phyloP scores from a whole-genome alignment of 805 yeast species.

The Metschnikowia matae region DNA sequence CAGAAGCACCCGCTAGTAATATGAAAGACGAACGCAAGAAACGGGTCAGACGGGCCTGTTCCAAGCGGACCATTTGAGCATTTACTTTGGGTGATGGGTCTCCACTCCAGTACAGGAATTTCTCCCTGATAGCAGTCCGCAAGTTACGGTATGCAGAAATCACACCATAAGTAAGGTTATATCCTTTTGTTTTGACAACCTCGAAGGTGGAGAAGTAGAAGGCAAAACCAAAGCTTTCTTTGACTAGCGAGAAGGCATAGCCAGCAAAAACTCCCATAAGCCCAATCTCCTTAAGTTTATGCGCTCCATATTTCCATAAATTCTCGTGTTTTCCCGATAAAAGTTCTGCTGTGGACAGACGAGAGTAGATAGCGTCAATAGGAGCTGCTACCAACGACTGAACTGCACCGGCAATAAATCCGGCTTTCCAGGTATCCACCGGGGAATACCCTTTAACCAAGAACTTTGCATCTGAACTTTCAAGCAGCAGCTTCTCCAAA shows the following conservation, averaged over 20 bases:
- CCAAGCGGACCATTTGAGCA: constrained; percentile 21
- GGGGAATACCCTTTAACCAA: constrained; percentile 15
- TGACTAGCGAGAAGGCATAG: constrained; percentile 67
- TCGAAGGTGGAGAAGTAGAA: constrained; percentile 80
- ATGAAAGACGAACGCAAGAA: constrained; percentile 66
- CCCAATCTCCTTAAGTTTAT: constrained; percentile 70
- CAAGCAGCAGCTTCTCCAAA: too few species aligned
- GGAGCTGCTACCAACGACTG: constrained; percentile 95
- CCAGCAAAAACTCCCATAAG: constrained; percentile 87
- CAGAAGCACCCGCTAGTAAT: constrained; percentile 81
- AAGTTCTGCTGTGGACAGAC: constrained; percentile 74
- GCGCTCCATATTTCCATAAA: constrained; percentile 71
- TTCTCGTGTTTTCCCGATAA: constrained; percentile 62
- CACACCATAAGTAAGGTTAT: constrained; percentile 42
- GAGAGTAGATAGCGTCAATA: constrained; percentile 80
- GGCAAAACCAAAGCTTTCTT: constrained; percentile 82
- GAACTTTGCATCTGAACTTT: background rate
- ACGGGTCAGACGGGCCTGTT: constrained; percentile 38
- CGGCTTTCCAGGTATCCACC: constrained; percentile 69
- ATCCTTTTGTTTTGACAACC: constrained; percentile 66
- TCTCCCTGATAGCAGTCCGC: constrained; percentile 27
- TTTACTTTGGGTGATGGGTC: constrained; percentile 16
- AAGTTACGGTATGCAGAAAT: constrained; percentile 42
- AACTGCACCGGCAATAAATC: constrained; percentile 78
- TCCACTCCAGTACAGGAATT: constrained; percentile 16